Conservation (phyloP, 257 asterid species). For the Gentiana dahurica region DNA sequence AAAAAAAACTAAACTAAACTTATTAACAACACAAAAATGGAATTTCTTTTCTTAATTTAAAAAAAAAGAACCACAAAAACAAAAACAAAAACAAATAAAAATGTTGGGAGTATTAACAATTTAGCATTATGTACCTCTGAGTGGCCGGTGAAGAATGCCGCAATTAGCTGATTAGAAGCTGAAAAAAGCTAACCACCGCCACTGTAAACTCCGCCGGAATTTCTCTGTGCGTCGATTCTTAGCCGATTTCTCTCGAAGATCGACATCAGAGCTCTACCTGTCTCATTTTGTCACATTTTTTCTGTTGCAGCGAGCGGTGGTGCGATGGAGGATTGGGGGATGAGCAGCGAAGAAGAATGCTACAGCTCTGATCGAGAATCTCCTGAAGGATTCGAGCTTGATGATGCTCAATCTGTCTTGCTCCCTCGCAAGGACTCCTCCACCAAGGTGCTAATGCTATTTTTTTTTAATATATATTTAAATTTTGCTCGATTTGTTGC, state of each 20-base stretch:
- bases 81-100: too few relatives aligned
- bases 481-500: neutral
- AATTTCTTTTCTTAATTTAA: too few relatives aligned
- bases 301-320: conserved; percentile 1
- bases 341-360: conserved; percentile 49
- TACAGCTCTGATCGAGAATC: conserved; percentile 51
- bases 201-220: conserved; percentile 5
- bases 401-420: conserved; percentile 40
- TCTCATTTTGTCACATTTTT: neutral
- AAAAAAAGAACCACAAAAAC: too few relatives aligned
- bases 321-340: conserved; percentile 33
- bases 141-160: too few relatives aligned
- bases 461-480: conserved; percentile 1
- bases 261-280: neutral
- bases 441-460: conserved; percentile 39
- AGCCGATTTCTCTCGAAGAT: conserved; percentile 4
- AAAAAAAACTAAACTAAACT: too few relatives aligned
- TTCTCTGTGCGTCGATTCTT: neutral
- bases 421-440: conserved; percentile 39
- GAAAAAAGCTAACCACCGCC: neutral
- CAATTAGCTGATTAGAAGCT: too few relatives aligned
- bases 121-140: too few relatives aligned
- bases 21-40: too few relatives aligned
- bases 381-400: conserved; percentile 53
- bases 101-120: too few relatives aligned